Conservation (phyloP, 108 stramenopile species). For the Cyclotella baltica region DNA sequence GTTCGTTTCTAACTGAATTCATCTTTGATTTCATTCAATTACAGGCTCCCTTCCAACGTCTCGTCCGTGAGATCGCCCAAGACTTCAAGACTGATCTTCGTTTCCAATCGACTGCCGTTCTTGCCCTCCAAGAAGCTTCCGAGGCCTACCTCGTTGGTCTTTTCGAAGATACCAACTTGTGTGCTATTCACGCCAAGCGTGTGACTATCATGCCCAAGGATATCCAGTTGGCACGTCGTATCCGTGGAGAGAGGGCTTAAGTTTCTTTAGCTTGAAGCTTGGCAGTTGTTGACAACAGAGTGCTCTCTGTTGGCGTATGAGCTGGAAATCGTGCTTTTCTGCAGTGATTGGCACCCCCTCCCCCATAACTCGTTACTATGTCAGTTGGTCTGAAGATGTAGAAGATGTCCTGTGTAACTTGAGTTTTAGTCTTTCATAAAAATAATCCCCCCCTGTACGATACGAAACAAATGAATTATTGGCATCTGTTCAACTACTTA, state of each 20-base stretch:
- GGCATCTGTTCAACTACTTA: not conserved
- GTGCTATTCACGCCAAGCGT: no score
- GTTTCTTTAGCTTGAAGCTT: conserved; percentile 95
- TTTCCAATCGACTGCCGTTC: conserved; percentile 96
- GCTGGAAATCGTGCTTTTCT: not conserved
- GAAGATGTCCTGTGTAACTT: not conserved
- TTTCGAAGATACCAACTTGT: no score
- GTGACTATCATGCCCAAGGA: no score
- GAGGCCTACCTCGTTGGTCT: no score
- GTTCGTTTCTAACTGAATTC: not conserved
- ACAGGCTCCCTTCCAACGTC: conserved; percentile 80
- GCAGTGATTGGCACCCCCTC: not conserved
- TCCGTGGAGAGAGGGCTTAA: no score
- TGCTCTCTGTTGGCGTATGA: not conserved
- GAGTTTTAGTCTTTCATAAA: not conserved
- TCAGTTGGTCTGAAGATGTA: not conserved
- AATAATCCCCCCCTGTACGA: not conserved
- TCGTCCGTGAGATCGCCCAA: conserved; percentile 96
- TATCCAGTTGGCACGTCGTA: no score
- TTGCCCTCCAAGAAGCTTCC: conserved; percentile 94
- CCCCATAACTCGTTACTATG: not conserved
- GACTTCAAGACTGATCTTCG: conserved; percentile 98
- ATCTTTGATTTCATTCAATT: not conserved
- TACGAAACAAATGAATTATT: not conserved
- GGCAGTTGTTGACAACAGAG: no score